Evolutionary conservation across 192 early-diverging fungal species (phyloP), one percentile per base, ranked within the genome.

Genomic region (Kickxella alabastrina): DNA sequence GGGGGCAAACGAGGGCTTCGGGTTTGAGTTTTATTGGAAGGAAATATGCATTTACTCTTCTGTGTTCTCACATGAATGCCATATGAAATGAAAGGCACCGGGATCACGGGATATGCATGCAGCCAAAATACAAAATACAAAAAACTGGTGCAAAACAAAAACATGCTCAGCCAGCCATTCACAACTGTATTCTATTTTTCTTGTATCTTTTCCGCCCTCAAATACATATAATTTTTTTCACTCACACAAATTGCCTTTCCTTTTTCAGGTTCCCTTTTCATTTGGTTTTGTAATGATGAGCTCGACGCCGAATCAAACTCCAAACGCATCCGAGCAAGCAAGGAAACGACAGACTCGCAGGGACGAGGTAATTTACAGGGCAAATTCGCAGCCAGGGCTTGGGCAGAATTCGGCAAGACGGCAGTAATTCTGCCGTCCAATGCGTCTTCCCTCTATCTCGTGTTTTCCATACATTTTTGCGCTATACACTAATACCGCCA

Each of bases 331-430:
- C 10, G 72, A 68, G 52, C 72, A 75, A 48, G 72, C 72, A 25
- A 51, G 72, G 39, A 67, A 75, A 43, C 45, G 72, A 25, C 72
- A 75, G 50, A 75, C 29, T 4, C 72, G 72, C 44, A 45, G 57
- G 23, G 72, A 75, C 61, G 72, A 75, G 61, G 72, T 68, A 68
- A 57, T 47, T 12, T 10, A 36, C 14, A 53, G 29, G 17, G 12
- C 27, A 18, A 47, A 34, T 42, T 28, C 21, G 23, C 6, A n/a
- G n/a, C n/a, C n/a, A n/a, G n/a, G n/a, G n/a, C n/a, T n/a, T n/a
- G n/a, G n/a, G n/a, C n/a, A n/a, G n/a, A n/a, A n/a, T n/a, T n/a
- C n/a, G n/a, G n/a, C 21, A 26, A 24, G 21, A 44, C 43, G 17
- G 28, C 29, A 27, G 3, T 18, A 35, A 32, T n/a, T n/a, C n/a